Percentiles rank a stretch among this genome's conserved stretches.
phyloP scores from a whole-genome alignment of 306 rosid species.

The Casuarina glauca region DNA sequence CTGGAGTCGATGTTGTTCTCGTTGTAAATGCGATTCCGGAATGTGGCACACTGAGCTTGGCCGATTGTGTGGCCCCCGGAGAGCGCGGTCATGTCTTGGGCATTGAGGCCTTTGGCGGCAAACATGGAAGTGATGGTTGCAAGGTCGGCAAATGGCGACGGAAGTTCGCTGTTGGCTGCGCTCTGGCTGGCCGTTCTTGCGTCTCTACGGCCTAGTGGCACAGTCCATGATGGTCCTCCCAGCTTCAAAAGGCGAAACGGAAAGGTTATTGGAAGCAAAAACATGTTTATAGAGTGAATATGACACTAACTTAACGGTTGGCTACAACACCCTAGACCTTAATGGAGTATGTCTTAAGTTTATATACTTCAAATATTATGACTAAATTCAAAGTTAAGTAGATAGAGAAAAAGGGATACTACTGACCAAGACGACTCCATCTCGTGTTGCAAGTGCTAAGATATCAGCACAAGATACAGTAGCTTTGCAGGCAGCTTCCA shows the following conservation, averaged over 20 bases:
- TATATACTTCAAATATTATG: too few species aligned
- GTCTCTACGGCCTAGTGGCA: constrained; percentile 69
- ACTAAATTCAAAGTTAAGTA: too few species aligned
- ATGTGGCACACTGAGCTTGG: constrained; percentile 43
- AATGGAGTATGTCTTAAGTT: too few species aligned
- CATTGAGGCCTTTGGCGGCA: constrained; percentile 36
- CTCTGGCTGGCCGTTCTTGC: constrained; percentile 70
- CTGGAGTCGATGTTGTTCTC: constrained; percentile 54
- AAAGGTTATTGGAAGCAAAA: background rate
- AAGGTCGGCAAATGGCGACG: constrained; percentile 52
- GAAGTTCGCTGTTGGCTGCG: constrained; percentile 58
- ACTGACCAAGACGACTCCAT: constrained; percentile 57
- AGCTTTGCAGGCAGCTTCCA: constrained; percentile 69
- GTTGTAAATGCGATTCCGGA: constrained; percentile 63
- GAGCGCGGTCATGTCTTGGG: constrained; percentile 59
- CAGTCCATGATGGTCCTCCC: constrained; percentile 74
- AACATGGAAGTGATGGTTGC: constrained; percentile 47
- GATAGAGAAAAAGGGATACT: background rate
- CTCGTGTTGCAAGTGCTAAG: constrained; percentile 73
- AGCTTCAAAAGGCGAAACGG: constrained; percentile 36
- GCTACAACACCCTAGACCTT: too few species aligned
- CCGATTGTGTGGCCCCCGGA: constrained; percentile 83
- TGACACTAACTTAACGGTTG: too few species aligned
- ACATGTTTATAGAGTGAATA: too few species aligned
- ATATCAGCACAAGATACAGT: constrained; percentile 86